Base-by-base conservation (phyloP, 2,329 filamentous ascomycete genomes). In the Albophoma yamanashiensis region DNA sequence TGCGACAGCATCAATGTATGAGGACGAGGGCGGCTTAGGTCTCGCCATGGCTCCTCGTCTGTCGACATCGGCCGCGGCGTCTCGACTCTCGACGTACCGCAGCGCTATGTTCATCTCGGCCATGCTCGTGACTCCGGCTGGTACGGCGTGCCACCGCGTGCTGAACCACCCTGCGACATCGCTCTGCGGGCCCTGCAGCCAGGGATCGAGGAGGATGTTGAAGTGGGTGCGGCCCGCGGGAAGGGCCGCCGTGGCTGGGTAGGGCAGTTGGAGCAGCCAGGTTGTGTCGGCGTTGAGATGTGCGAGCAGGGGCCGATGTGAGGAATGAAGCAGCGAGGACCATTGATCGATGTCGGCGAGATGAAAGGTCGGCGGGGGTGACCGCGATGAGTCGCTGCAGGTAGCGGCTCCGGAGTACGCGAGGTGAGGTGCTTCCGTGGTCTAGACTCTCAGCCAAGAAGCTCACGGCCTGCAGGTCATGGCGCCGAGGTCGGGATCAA, bases 221-320 rank as follows among this genome's bases (percentile, higher is more conserved):
- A 81, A 88, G 65, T 82, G 85, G 22, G 75, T 73, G 22, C 79
- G 78, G 8, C 73, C 72, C n/a, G 71, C 72, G 47, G 76, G 75
- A 56, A 70, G 74, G 27, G 73, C 66, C 3, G 73, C 45, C 25
- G 45, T 25, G 0, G 72, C 66, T 6, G 83, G 84, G 53, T 80
- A 79, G 1, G 85, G 84, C 11, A 89, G 75, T 62, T 86, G 84
- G n/a, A 88, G 73, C 2, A 89, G 75, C 85, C 86, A 89, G 27
- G 81, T 83, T 5, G 84, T 87, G 71, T 89, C 85, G 64, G 81
- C 85, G 69, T 88, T 88, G 39, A 89, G 76, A 69, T 88, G 85
- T 58, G 83, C 81, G 11, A 89, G 76, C 47, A 88, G 62, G 17
- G 76, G 73, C 15, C 71, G 69, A 3, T 57, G 62, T 2, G 59